Evolutionary conservation across 1,284 basidiomycete genomes (phyloP).

Genomic region (Irpex sp.): DNA sequence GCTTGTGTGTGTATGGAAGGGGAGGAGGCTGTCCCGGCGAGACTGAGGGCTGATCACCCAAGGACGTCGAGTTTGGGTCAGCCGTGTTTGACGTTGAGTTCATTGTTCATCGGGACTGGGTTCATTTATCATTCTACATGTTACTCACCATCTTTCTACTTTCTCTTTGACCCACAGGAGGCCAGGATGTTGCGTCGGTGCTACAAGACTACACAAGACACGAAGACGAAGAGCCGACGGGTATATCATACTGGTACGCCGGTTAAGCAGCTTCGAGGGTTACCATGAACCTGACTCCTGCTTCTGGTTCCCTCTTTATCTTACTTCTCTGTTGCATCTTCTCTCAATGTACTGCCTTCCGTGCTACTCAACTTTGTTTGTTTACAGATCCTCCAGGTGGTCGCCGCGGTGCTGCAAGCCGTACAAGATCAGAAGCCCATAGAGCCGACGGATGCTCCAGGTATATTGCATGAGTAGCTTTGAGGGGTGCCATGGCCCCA

Average conservation of each 20-base stretch:
- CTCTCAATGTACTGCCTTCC: too few relatives aligned
- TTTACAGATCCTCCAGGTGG: too few relatives aligned
- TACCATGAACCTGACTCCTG: background rate
- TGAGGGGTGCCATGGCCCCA: background rate
- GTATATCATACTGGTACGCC: background rate
- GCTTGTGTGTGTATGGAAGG: background rate
- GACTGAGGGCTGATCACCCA: background rate
- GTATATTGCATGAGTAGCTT: background rate
- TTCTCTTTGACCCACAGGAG: background rate
- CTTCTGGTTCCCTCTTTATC: too few relatives aligned
- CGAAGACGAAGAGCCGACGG: background rate
- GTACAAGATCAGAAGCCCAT: background rate
- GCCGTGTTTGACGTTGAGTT: background rate
- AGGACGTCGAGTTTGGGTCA: background rate
- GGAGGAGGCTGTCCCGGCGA: background rate
- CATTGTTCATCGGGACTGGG: background rate
- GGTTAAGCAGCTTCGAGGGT: background rate
- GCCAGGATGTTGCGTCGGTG: background rate
- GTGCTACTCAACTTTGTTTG: too few relatives aligned
- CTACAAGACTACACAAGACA: background rate
- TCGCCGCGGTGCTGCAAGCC: background rate
- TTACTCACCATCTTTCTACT: background rate
- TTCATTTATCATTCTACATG: background rate
- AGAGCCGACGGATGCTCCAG: background rate
- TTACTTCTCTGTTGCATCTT: too few relatives aligned